Evolutionary conservation across 2,329 filamentous ascomycete species (phyloP), one percentile per base, ranked within the genome.

Genomic region (Cladophialophora psammophila): DNA sequence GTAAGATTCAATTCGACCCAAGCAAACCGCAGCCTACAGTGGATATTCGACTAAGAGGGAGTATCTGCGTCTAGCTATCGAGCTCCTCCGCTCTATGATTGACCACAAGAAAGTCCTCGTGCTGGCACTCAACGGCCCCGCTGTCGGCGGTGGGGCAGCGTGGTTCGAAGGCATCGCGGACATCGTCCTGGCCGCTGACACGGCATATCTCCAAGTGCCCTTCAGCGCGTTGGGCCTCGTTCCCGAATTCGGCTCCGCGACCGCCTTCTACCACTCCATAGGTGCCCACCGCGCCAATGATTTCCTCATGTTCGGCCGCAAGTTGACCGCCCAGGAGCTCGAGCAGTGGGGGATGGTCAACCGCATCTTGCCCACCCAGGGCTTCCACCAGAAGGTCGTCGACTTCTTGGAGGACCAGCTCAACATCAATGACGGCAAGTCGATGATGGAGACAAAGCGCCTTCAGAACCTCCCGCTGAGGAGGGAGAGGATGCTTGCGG

Each of bases 391-490:
- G 0, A 74, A 78, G 63, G 82, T 85, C 0, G 60, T 76, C 1
- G 72, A 67, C 52, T 85, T 81, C 64, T 70, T 85, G 66, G 74
- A 80, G 50, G 79, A 76, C 26, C 80, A 83, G 74, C 69, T 85
- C 48, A 72, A 73, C 57, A 93, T 77, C 0, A 84, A 84, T 74
- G 82, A 85, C 75, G 82, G 82, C 20, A 82, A 81, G 75, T 83
- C 81, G 72, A 84, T 85, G 82, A 82, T 84, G 73, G 82, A 84
- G 78, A 79, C 77, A 72, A 85, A 84, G 76, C 77, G 82, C 72
- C 71, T 85, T 74, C 80, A 83, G 74, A 85, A 84, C 76, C 76
- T 77, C 5, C 78, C 78, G 12, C 73, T 83, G 55, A 75, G 82
- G 63, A 79, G 80, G 70, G 77, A 74, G 63, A 77, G 83, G 64